phyloP scores from a whole-genome alignment of 805 yeast species.

The Kuraishia capsulata region DNA sequence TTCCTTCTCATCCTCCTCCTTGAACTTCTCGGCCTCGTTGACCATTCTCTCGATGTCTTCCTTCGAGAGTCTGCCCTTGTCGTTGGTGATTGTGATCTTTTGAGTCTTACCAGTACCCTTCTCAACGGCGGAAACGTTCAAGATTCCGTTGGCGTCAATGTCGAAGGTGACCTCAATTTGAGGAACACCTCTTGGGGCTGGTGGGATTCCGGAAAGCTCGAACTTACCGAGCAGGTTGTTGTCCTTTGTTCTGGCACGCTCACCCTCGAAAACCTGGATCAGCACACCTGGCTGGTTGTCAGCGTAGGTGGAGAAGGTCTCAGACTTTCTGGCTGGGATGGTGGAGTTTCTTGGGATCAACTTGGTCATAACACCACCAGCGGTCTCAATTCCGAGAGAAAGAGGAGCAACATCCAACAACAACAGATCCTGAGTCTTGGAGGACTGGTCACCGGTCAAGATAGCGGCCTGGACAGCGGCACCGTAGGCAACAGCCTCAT shows the following conservation, averaged over 20 bases:
- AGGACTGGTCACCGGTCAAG: conserved; percentile 87
- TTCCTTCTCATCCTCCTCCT: conserved; percentile 94
- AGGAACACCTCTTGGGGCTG: conserved; percentile 98
- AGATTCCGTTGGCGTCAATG: conserved; percentile 94
- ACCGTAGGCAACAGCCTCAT: conserved; percentile 99
- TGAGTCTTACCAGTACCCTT: conserved; percentile 98
- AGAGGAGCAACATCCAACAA: conserved; percentile 96
- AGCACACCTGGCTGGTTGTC: conserved; percentile 98
- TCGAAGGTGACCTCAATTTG: conserved; percentile 97
- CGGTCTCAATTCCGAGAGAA: conserved; percentile 96
- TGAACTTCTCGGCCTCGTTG: conserved; percentile 93
- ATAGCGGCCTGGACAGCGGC: conserved; percentile 99
- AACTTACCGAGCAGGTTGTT: conserved; percentile 96
- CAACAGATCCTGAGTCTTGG: conserved; percentile 90
- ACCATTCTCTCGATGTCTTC: conserved; percentile 98
- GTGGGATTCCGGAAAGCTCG: conserved; percentile 94
- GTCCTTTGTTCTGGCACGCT: conserved; percentile 92
- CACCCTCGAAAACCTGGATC: conserved; percentile 97
- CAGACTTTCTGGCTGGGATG: conserved; percentile 95
- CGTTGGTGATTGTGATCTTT: conserved; percentile 96
- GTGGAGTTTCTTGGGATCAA: conserved; percentile 98
- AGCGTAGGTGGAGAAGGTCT: conserved; percentile 92
- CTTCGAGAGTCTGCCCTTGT: conserved; percentile 96
- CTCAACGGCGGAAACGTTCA: conserved; percentile 93
- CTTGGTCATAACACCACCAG: conserved; percentile 99